Evolutionary conservation across 1,139 yeast species (phyloP), one percentile per base, ranked within the genome.

Genomic region (Geotrichum restrictum): DNA sequence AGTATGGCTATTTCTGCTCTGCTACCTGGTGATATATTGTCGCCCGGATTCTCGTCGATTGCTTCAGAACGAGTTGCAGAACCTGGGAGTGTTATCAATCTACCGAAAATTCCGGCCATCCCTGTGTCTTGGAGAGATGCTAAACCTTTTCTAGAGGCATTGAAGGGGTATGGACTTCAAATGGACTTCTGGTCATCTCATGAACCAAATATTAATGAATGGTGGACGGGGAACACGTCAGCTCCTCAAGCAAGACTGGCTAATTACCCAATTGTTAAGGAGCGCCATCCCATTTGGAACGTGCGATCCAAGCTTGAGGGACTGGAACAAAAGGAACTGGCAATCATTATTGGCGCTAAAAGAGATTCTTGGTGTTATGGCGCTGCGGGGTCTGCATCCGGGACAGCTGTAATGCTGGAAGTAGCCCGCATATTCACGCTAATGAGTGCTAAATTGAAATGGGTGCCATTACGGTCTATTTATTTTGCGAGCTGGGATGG

Each of bases 401-500:
- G 96, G 0, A 82, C 94, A 1, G 81, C 85, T 0, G 74, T 85
- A 1, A 65, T 93, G 56, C 69, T 91, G 18, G 93, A 88, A 61
- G 69, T 91, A 53, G 81, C 88, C 5, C 79, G 86, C 54, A 68
- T 87, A 0, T 79, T 93, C 55, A 81, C 89, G 13, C 74, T 80
- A 21, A 70, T 91, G 65, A 82, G 79, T 57, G 73, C 80, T 50
- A 75, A 80, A 51, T 79, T 77, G 59, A 80, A 83, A 56, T 93
- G 98, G 98, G 73, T 75, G 44, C 98, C 98, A 0, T 68, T 91
- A 27, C 77, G 98, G 62, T 76, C 91, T 1, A 81, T 93, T 7
- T 83, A 84, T 62, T 89, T 93, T 69, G 81, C 83, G 0, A 87
- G 96, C 1, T 89, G 88, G 74, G 96, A 89, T 61, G 97, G 88